Base-by-base conservation (phyloP, 768 basidiomycete genomes). In the Rhodotorula taiwanensis region DNA sequence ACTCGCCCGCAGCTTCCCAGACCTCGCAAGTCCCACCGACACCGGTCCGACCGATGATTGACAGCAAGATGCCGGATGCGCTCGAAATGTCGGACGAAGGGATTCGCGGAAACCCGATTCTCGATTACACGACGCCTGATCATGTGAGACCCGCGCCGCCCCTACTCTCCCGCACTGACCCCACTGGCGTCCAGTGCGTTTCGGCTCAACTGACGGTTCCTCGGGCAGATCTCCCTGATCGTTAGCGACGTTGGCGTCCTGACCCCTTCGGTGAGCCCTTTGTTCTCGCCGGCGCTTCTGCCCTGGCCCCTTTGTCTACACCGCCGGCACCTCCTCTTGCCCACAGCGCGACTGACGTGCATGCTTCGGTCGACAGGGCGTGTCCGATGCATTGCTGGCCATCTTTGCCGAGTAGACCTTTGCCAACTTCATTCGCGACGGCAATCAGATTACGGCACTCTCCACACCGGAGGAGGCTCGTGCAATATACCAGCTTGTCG, bases 101-200 rank as follows among this genome's bases (percentile, higher is more conserved):
- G 79, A 84, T 90, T 70, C 82, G 82, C 50, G 80, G 83, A 74
- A 89, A 86, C 76, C 94, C 93, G 13, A 83, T 86, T 71, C 89
- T 94, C 45, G 94, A 98, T 76, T 92, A 95, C 75, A 97, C 94
- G 57, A 86, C 89, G 7, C 89, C 93, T 57, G 91, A 97, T 79
- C 79, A 94, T 68, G 94, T 97, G 28, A 21, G 64, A 13, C 2
- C 45, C 28, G 14, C 27, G n/a, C 14, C 31, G 39, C 16, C 25
- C 18, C 8, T n/a, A 5, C 23, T 6, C 30, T 27, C 39, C 5
- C 10, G n/a, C 48, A 5, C 31, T 18, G 16, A 5, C 21, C 23
- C n/a, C 27, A 14, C 47, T 28, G 9, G 36, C 36, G 36, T 39
- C 36, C 16, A 10, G 36, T 39, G 36, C 16, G 36, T 9, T 39